Evolutionary conservation across 345 rosid species (phyloP), one percentile per base, ranked within the genome.

Genomic region (Syzygium jambos): DNA sequence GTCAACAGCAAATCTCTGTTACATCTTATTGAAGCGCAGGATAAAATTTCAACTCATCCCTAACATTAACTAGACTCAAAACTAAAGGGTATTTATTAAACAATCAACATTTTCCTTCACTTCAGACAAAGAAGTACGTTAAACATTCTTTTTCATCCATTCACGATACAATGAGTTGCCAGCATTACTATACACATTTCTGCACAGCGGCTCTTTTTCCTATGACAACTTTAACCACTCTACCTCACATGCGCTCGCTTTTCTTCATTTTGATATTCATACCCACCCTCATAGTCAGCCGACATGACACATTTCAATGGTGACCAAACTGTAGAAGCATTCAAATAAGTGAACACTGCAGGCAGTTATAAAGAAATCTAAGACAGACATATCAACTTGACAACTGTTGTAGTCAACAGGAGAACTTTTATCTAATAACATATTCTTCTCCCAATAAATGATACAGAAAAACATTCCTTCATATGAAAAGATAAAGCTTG

Each of bases 1-100:
- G 95, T 84, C 89, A 88, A 56, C 61, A 84, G 63, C 15, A 84
- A 41, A 53, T 30, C 43, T 29, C 56, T 23, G 85, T 84, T 22
- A 46, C 80, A 77, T 89, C 51, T 63, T 78, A 43, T 91, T 49
- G 87, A 86, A n/a, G 51, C 65, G 43, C 68, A 52, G 86, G 41
- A 52, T 23, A 84, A 84, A 27, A 84, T 22, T 52, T 73, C 4
- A 0, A 73, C 25, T 73, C 80, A 30, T 11, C 61, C 52, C 59
- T 53, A 53, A 29, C n/a, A 29, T 53, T 38, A 55, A 52, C 43
- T 73, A 38, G 80, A 73, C 80, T 73, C 25, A 38, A 73, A 87
- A 59, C 49, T 53, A 46, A 87, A 54, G 34, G 51, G 21, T 43
- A 27, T 65, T 30, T 41, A 55, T 57, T 43, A 46, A 51, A 65